A percentile compares a stretch with the other conserved stretches of the same genome.
Conservation (phyloP, 2,329 filamentous ascomycete genomes). For the Lecanosticta acicola region DNA sequence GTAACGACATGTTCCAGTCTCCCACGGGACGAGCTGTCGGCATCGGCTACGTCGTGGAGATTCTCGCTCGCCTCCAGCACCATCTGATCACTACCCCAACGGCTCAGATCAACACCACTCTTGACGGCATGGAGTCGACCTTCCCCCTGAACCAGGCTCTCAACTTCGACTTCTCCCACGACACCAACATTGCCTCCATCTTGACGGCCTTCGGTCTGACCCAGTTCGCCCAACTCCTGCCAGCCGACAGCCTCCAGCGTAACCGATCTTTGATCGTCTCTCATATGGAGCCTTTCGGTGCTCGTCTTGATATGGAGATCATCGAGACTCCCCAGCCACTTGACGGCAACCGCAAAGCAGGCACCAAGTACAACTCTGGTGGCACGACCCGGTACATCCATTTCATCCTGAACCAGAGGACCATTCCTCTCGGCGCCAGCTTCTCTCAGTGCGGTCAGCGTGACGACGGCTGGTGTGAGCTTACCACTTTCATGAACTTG, state of each 20-base stretch:
- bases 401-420: conserved; percentile 64
- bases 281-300: conserved; percentile 66
- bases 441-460: conserved; percentile 60
- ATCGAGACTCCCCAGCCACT: conserved; percentile 63
- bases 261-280: conserved; percentile 59
- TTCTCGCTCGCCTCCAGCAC: conserved; percentile 62
- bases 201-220: conserved; percentile 66
- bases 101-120: conserved; percentile 57
- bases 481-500: conserved; percentile 60
- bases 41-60: conserved; percentile 66
- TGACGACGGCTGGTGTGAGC: conserved; percentile 71
- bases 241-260: conserved; percentile 49
- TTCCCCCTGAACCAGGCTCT: conserved; percentile 69
- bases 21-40: conserved; percentile 66
- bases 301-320: conserved; percentile 67
- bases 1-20: conserved; percentile 57
- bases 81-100: conserved; percentile 46
- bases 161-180: conserved; percentile 74
- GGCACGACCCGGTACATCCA: conserved; percentile 63
- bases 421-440: conserved; percentile 61
- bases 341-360: conserved; percentile 45
- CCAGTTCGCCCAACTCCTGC: conserved; percentile 60
- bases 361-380: conserved; percentile 42
- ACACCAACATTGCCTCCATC: conserved; percentile 54
- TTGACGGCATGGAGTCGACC: conserved; percentile 61